phyloP scores from a whole-genome alignment of 1,139 yeast genomes.

The Yamadazyma kanchanaburiensis region DNA sequence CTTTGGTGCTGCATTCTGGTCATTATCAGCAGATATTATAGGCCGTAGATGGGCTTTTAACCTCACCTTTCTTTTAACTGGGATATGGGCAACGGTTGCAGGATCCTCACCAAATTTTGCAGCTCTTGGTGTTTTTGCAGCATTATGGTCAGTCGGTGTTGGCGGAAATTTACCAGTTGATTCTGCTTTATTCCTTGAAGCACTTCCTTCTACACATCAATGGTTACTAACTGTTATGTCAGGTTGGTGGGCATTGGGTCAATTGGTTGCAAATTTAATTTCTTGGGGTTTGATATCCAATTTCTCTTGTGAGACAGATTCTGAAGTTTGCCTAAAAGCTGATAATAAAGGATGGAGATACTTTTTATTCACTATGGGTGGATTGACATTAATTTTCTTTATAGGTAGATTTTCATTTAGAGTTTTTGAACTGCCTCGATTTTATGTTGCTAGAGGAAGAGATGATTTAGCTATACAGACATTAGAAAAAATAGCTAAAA shows the following conservation, averaged over 20 bases:
- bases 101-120: constrained; percentile 42
- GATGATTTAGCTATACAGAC: constrained; percentile 34
- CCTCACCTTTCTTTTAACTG: constrained; percentile 39
- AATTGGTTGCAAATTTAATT: constrained; percentile 34
- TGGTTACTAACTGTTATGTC: constrained; percentile 45
- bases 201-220: constrained; percentile 34
- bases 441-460: constrained; percentile 36
- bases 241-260: constrained; percentile 45
- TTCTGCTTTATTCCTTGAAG: constrained; percentile 42
- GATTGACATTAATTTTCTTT: constrained; percentile 36
- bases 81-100: constrained; percentile 34
- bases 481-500: constrained; percentile 32
- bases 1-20: constrained; percentile 43
- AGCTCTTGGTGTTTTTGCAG: constrained; percentile 33
- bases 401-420: constrained; percentile 31
- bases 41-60: constrained; percentile 45
- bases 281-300: constrained; percentile 41
- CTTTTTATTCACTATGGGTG: constrained; percentile 39
- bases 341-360: constrained; percentile 46
- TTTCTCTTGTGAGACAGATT: constrained; percentile 29
- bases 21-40: constrained; percentile 37
- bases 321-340: constrained; percentile 22
- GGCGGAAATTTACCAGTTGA: constrained; percentile 47
- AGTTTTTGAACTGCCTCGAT: constrained; percentile 39
- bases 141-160: constrained; percentile 45